Conservation (phyloP, 2,329 filamentous ascomycete genomes). For the Apiospora pterosperma region DNA sequence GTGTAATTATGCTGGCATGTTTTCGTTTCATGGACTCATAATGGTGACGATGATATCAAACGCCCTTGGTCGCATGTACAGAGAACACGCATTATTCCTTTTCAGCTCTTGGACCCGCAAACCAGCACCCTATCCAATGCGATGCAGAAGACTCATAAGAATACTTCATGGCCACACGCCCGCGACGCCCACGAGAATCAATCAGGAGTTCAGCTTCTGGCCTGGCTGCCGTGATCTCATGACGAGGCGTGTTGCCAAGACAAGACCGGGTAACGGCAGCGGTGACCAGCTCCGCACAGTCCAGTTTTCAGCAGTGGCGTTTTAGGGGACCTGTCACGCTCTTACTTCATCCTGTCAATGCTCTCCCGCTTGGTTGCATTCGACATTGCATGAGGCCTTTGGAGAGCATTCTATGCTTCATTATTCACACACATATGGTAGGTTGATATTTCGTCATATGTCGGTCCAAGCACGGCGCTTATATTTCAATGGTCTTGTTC, state of each 20-base stretch:
- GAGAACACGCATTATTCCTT: not conserved
- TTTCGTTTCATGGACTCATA: not conserved
- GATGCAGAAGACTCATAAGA: too few relatives aligned
- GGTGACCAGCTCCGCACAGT: not conserved
- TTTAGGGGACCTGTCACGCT: not conserved
- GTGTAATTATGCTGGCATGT: too few relatives aligned
- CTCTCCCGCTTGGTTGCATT: not conserved
- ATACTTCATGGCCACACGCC: too few relatives aligned
- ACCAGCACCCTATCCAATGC: not conserved
- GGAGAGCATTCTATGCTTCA: not conserved
- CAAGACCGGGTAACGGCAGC: not conserved
- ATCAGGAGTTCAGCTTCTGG: not conserved
- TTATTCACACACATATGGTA: not conserved
- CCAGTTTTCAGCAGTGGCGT: not conserved
- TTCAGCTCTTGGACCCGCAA: not conserved
- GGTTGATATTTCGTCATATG: not conserved
- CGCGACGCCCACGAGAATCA: too few relatives aligned
- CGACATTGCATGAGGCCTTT: not conserved
- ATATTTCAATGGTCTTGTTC: not conserved
- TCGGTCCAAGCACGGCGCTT: not conserved
- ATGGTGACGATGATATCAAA: constrained; percentile 3
- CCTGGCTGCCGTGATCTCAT: not conserved
- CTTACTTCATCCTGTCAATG: not conserved
- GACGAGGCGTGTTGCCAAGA: not conserved
- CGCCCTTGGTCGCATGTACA: constrained; percentile 1